Conservation (phyloP, 306 rosid species). For the Inga oerstediana region DNA sequence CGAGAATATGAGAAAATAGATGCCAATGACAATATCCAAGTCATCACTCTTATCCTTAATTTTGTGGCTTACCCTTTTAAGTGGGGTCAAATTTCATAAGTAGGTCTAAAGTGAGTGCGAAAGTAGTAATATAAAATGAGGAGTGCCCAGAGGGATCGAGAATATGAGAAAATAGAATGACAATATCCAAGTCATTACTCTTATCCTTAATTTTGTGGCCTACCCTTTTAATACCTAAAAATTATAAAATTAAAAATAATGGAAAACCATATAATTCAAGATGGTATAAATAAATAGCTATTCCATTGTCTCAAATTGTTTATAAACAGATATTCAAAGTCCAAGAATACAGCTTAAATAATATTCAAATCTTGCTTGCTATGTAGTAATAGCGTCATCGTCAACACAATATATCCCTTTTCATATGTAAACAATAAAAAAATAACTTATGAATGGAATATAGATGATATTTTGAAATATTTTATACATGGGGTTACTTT, state of each 20-base stretch:
- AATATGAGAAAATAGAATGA: not conserved
- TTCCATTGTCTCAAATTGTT: not conserved
- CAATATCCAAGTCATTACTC: not conserved
- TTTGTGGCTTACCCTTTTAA: not conserved
- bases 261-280: not conserved
- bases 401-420: not conserved
- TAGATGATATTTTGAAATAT: not conserved
- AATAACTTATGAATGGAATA: not conserved
- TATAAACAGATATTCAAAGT: not conserved
- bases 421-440: not conserved
- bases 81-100: no score
- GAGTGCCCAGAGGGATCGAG: not conserved
- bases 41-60: not conserved
- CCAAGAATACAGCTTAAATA: not conserved
- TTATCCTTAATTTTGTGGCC: not conserved
- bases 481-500: not conserved
- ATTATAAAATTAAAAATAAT: not conserved
- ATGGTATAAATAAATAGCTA: not conserved
- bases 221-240: not conserved
- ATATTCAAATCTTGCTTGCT: not conserved
- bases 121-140: not conserved
- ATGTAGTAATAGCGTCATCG: not conserved
- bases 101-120: not conserved
- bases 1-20: not conserved
- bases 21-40: not conserved